Evolutionary conservation across 2,329 filamentous ascomycete genomes (phyloP), one percentile per base, ranked within the genome.

Genomic region (Apiospora arundinis): DNA sequence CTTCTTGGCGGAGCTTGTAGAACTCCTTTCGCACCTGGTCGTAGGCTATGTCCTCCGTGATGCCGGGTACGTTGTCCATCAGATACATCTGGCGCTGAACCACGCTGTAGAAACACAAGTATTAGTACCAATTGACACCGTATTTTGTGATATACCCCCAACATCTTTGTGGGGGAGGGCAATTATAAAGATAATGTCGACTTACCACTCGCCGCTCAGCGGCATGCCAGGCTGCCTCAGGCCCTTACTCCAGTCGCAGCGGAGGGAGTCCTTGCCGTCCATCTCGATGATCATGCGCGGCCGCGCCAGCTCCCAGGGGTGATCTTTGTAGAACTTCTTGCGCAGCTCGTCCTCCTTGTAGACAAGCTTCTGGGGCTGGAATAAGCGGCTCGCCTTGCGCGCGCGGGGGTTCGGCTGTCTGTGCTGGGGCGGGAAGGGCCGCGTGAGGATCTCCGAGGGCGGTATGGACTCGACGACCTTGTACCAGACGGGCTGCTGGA

Each of bases 241-340:
- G 32, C 87, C 89, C 77, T 82, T 91, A 76, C 92, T 93, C 95
- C 95, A 98, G 81, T 98, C 90, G 77, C 90, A 91, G 70, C 84
- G 86, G 80, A 92, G 89, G 69, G 90, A 86, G 79, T 99, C 95
- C 79, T 92, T 93, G 69, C 96, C 96, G 78, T 95, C 92, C 76
- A 91, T 86, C 83, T 99, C 96, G 12, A 98, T 84, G 66, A 99
- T 86, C 72, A 97, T 87, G 76, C 94, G 89, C 70, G 96, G 96
- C 74, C 95, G 89, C 23, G 96, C 96, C 79, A 99, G 85, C 83
- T 99, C 96, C 96, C 96, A 99, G 6, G 96, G 96, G 81, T 99
- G 96, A 81, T 99, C 95, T 78, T 88, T 90, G 85, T 93, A 99
- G 84, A 98, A 99, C 40, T 91, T 90, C 75, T 84, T 86, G 74